These are phyloP conservation scores for Colletotrichum sp. DNA, from an alignment of 2,329 filamentous ascomycete genomes.

Conservation along the genomic window DNA sequence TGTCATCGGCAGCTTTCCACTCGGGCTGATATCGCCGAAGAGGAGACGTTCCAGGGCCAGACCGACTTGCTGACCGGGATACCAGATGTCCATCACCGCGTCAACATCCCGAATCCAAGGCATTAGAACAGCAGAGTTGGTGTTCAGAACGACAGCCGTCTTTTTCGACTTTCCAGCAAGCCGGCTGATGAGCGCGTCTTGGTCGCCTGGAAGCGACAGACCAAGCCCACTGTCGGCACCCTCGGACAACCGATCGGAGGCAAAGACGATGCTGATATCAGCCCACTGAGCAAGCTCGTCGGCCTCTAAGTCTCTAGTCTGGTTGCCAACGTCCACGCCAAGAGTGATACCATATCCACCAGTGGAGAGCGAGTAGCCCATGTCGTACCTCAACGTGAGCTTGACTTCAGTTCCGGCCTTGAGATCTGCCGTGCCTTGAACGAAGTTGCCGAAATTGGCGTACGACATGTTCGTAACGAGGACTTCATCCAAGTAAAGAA, in stretches of 20 bases:
- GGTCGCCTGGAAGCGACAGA: neutral
- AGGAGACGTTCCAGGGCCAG: conserved; percentile 4
- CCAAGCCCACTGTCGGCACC: neutral
- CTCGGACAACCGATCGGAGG: neutral
- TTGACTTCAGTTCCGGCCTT: neutral
- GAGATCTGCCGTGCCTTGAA: neutral
- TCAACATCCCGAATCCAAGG: neutral
- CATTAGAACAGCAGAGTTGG: neutral
- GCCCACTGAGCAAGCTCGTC: neutral
- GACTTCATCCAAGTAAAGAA: conserved; percentile 33
- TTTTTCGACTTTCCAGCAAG: neutral
- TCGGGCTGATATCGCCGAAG: conserved; percentile 10
- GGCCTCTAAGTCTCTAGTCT: neutral
- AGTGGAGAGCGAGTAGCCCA: neutral
- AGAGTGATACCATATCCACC: neutral
- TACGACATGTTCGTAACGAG: conserved; percentile 30
- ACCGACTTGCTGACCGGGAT: conserved; percentile 9
- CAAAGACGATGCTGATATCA: neutral
- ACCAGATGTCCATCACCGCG: conserved; percentile 7
- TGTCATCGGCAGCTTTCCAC: conserved; percentile 13
- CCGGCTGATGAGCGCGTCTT: neutral
- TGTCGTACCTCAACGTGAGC: neutral
- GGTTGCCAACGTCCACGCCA: neutral
- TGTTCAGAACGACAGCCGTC: neutral
- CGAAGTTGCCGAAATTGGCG: neutral